Evolutionary conservation across 129 eudicot species (phyloP).

Genomic region (Logfia minima): DNA sequence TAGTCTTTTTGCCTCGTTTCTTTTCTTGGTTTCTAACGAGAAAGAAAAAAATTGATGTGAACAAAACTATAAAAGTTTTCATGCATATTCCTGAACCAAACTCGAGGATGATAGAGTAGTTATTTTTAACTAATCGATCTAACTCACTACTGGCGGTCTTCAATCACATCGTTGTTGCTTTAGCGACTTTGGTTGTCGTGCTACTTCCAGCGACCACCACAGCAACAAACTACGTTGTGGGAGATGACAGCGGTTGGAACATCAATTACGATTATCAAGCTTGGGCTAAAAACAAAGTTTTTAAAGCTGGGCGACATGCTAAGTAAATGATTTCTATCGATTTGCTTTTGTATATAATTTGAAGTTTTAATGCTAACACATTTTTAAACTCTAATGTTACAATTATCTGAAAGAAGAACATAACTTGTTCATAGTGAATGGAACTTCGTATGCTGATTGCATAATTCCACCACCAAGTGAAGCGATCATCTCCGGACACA

Average conservation of each 20-base stretch:
- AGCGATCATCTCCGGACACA: slow-evolving; percentile 21
- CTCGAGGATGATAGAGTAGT: background rate
- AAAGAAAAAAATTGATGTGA: slow-evolving; percentile 2
- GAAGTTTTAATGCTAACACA: too few relatives aligned
- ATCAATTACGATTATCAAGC: slow-evolving; percentile 24
- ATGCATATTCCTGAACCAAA: background rate
- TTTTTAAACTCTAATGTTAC: background rate
- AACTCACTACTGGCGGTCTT: slow-evolving; percentile 1
- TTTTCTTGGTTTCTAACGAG: background rate
- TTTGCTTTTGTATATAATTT: too few relatives aligned
- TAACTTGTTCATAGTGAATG: slow-evolving; percentile 41
- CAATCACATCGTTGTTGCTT: background rate
- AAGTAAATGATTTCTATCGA: too few relatives aligned
- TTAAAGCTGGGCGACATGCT: too few relatives aligned
- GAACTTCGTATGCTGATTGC: slow-evolving; percentile 23
- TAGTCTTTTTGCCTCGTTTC: background rate
- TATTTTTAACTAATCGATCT: background rate
- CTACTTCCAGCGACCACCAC: slow-evolving; percentile 20
- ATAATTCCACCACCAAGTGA: slow-evolving; percentile 30
- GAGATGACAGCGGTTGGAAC: slow-evolving; percentile 36
- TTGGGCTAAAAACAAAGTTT: slow-evolving; percentile 21
- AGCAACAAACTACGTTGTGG: slow-evolving; percentile 31
- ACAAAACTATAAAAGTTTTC: background rate
- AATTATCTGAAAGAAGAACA: slow-evolving; percentile 37
- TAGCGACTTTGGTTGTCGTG: slow-evolving; percentile 6